phyloP scores from a whole-genome alignment of 2,329 filamentous ascomycete genomes.

The Sarocladiaceae sp. region DNA sequence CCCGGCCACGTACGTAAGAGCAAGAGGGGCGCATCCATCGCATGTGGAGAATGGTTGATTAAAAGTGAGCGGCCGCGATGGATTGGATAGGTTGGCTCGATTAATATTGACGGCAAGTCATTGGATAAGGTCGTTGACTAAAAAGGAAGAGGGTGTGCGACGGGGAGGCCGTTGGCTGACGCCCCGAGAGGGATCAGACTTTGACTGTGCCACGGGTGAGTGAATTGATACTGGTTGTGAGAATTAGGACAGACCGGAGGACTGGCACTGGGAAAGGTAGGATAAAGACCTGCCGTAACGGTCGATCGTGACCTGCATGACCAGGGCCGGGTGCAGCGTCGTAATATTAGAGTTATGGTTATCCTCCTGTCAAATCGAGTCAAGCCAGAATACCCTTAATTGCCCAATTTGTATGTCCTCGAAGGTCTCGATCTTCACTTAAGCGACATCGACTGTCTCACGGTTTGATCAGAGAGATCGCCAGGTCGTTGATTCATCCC shows the following conservation, averaged over 20 bases:
- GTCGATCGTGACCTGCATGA: neutral
- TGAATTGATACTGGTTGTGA: too few species aligned
- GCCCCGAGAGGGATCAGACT: constrained; percentile 1
- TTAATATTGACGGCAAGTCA: neutral
- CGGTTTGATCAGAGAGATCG: neutral
- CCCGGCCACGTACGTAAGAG: neutral
- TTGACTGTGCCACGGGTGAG: too few species aligned
- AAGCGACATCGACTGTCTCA: too few species aligned
- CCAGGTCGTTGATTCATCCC: neutral
- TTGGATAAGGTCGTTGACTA: neutral
- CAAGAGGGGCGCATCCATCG: too few species aligned
- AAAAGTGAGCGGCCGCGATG: too few species aligned
- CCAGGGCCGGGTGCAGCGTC: constrained; percentile 3
- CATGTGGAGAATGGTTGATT: too few species aligned
- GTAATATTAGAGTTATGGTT: neutral
- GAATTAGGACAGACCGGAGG: too few species aligned
- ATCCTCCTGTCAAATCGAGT: neutral
- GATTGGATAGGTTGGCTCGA: too few species aligned
- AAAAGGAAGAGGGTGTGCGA: neutral
- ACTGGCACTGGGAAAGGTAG: neutral
- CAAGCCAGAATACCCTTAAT: too few species aligned
- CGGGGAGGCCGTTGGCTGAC: neutral
- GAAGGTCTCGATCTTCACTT: neutral
- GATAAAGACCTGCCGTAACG: neutral
- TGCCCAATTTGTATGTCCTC: too few species aligned